These are phyloP conservation scores for Arachnomyces sp. DNA, from an alignment of 2,329 filamentous ascomycete species.

Conservation along the genomic window DNA sequence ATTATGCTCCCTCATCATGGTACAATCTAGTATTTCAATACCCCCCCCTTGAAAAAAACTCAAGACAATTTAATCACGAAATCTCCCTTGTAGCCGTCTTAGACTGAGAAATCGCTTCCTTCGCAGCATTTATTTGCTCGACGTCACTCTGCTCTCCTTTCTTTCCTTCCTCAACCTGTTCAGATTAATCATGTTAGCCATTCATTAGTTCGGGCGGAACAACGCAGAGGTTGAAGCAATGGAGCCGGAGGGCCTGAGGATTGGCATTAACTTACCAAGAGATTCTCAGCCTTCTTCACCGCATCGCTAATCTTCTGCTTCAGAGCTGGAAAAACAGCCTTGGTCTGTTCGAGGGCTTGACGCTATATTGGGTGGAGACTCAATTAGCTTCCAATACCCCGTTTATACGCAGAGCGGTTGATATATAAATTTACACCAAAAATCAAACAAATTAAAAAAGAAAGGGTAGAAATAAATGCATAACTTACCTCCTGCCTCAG, in stretches of 20 bases:
- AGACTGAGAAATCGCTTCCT: conserved; percentile 33
- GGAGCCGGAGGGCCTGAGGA: background rate
- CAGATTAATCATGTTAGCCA: too few relatives aligned
- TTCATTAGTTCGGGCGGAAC: background rate
- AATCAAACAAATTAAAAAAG: conserved; percentile 5
- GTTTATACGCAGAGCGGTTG: too few relatives aligned
- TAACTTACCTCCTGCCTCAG: conserved; percentile 74
- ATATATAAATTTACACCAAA: background rate
- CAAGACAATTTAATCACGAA: too few relatives aligned
- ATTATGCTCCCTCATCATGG: too few relatives aligned
- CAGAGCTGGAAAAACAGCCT: conserved; percentile 67
- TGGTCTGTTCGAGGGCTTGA: conserved; percentile 78
- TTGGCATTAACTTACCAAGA: conserved; percentile 54
- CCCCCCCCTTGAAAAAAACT: too few relatives aligned
- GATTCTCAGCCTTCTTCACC: conserved; percentile 63
- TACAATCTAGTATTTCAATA: too few relatives aligned
- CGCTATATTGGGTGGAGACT: conserved; percentile 44
- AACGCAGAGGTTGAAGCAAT: background rate
- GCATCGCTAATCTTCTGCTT: conserved; percentile 63
- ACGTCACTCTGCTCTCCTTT: conserved; percentile 33
- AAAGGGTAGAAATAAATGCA: conserved; percentile 2
- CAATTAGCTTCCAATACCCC: background rate
- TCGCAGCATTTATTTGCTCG: conserved; percentile 33
- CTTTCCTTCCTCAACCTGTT: conserved; percentile 30
- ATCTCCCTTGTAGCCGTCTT: conserved; percentile 32